Conservation (phyloP, 768 basidiomycete species). For the Harrya chromipes region DNA sequence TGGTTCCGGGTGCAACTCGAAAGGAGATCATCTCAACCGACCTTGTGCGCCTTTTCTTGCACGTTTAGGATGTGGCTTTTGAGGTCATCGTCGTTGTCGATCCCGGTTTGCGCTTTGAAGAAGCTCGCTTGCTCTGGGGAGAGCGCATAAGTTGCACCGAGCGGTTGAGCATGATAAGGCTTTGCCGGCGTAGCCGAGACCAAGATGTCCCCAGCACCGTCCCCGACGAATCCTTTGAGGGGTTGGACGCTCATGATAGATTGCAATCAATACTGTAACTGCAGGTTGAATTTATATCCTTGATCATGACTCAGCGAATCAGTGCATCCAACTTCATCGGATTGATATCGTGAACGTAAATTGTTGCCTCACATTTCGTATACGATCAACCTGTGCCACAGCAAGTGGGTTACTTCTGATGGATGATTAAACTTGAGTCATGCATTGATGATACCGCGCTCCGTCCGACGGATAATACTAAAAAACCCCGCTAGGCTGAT, state of each 20-base stretch:
- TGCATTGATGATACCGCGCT: too few species aligned
- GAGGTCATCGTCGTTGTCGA: constrained; percentile 26
- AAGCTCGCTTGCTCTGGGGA: constrained; percentile 21
- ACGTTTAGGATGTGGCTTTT: constrained; percentile 31
- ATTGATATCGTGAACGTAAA: too few species aligned
- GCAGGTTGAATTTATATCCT: too few species aligned
- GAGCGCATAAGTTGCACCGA: neutral
- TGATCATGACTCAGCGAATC: too few species aligned
- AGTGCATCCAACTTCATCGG: too few species aligned
- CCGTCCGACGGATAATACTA: too few species aligned
- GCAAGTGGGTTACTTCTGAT: too few species aligned
- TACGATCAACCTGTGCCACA: too few species aligned
- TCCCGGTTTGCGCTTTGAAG: constrained; percentile 29
- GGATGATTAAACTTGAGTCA: too few species aligned
- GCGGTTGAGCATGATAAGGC: neutral
- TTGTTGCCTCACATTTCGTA: too few species aligned
- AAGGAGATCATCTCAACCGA: constrained; percentile 1
- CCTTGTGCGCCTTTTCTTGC: constrained; percentile 31
- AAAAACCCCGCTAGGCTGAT: too few species aligned
- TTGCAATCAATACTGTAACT: too few species aligned
- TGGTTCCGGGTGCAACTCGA: neutral
- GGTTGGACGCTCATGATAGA: neutral
- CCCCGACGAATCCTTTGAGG: neutral
- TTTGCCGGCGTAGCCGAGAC: neutral
- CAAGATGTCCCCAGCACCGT: constrained; percentile 12